These are phyloP conservation scores for Escovopsis sp. DNA, from an alignment of 2,329 filamentous ascomycete genomes.

Conservation along the genomic window DNA sequence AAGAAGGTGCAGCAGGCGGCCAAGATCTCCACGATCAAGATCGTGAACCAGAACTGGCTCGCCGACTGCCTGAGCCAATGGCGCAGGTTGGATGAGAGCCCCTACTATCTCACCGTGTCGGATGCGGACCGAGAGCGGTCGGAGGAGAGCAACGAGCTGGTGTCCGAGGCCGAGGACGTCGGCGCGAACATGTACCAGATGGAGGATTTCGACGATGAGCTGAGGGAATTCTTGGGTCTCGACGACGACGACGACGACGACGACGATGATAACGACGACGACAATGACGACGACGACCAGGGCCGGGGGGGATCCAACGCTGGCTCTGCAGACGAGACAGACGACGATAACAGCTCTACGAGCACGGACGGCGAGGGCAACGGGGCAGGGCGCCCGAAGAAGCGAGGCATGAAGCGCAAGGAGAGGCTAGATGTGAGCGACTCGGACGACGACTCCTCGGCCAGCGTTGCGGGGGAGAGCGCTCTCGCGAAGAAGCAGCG, in stretches of 20 bases:
- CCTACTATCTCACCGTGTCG: constrained; percentile 64
- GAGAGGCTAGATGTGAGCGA: constrained; percentile 15
- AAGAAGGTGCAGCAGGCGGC: constrained; percentile 84
- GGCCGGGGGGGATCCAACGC: constrained; percentile 2
- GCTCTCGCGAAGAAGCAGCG: constrained; percentile 37
- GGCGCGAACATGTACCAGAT: constrained; percentile 26
- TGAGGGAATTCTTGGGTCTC: constrained; percentile 56
- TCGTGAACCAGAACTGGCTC: constrained; percentile 87
- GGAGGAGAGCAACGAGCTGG: constrained; percentile 19
- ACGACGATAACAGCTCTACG: constrained; percentile 7
- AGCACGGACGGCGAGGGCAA: constrained; percentile 16
- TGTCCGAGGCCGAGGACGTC: constrained; percentile 18
- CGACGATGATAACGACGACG: constrained; percentile 13
- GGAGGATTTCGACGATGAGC: constrained; percentile 50
- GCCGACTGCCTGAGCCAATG: constrained; percentile 73
- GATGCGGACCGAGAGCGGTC: constrained; percentile 43
- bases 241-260: constrained; percentile 36
- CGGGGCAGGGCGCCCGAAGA: constrained; percentile 4
- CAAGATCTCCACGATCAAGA: constrained; percentile 65
- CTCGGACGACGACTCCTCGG: constrained; percentile 16
- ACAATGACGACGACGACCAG: constrained; percentile 6
- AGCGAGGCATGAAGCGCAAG: constrained; percentile 21
- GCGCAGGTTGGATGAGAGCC: constrained; percentile 62
- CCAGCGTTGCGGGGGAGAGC: constrained; percentile 20
- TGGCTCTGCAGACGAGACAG: background rate